phyloP scores from a whole-genome alignment of 1,284 basidiomycete genomes.

The Microbotryomycetes sp. region DNA sequence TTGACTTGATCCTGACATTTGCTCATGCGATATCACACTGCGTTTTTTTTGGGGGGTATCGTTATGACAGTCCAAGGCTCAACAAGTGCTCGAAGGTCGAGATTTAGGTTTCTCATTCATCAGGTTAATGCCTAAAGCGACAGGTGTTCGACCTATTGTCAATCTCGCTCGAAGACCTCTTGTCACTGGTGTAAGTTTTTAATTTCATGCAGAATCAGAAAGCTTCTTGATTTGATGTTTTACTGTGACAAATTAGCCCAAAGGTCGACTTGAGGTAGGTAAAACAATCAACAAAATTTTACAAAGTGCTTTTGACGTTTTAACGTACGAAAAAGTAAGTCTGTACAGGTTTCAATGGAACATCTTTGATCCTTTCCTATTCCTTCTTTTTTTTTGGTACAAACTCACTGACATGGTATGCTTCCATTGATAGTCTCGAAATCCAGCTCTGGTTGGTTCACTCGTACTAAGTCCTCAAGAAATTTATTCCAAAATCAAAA shows the following conservation, averaged over 20 bases:
- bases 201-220: not conserved
- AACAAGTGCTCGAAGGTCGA: constrained; percentile 46
- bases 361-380: not conserved
- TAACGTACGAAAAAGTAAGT: constrained; percentile 74
- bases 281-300: constrained; percentile 81
- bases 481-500: constrained; percentile 64
- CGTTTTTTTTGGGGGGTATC: not conserved
- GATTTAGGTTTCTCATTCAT: constrained; percentile 77
- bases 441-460: constrained; percentile 61
- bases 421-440: constrained; percentile 51
- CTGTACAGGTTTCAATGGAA: no score
- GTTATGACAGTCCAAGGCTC: constrained; percentile 51
- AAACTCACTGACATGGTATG: not conserved
- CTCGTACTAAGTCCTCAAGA: constrained; percentile 79
- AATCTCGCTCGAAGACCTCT: constrained; percentile 67
- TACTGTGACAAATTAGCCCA: not conserved
- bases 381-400: not conserved
- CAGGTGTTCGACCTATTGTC: constrained; percentile 88
- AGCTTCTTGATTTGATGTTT: not conserved
- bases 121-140: constrained; percentile 86
- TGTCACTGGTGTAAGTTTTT: constrained; percentile 27
- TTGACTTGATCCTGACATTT: not conserved
- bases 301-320: constrained; percentile 71
- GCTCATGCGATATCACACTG: not conserved
- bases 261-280: constrained; percentile 30